A percentile compares a stretch with the other conserved stretches of the same genome.
These are phyloP conservation scores for Cryoendolithus antarcticus DNA, from an alignment of 2,329 filamentous ascomycete genomes.

Conservation along the genomic window DNA sequence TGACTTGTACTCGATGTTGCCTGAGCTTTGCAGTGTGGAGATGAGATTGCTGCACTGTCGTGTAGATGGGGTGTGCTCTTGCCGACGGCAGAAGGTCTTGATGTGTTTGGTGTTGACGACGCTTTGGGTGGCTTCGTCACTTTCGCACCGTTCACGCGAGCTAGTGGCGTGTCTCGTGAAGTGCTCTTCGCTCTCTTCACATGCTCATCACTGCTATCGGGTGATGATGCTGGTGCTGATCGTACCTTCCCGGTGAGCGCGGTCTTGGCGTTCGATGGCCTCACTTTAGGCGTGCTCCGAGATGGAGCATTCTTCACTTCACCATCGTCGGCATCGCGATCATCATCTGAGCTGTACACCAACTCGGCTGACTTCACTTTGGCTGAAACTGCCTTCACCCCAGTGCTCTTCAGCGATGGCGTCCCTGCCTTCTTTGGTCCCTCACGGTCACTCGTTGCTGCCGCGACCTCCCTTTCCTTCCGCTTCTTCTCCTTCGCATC, in stretches of 20 bases:
- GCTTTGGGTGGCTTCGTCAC: conserved; percentile 5
- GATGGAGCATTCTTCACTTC: conserved; percentile 12
- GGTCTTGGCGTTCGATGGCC: conserved; percentile 11
- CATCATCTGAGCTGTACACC: conserved; percentile 39
- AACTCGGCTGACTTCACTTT: conserved; percentile 43
- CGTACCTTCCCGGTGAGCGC: conserved; percentile 10
- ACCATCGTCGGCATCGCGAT: conserved; percentile 23
- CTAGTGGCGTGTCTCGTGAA: conserved; percentile 3
- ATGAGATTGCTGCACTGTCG: conserved; percentile 21
- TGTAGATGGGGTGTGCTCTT: conserved; percentile 16
- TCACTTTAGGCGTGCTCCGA: conserved; percentile 6
- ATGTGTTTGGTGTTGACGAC: conserved; percentile 1
- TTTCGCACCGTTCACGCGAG: conserved; percentile 1
- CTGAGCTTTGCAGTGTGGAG: too few relatives aligned
- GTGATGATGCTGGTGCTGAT: conserved; percentile 7
- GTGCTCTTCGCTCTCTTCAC: conserved; percentile 8
- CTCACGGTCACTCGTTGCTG: conserved; percentile 15
- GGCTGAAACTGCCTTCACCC: conserved; percentile 21
- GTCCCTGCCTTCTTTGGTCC: conserved; percentile 9
- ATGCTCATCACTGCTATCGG: conserved; percentile 12
- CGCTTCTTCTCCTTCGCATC: conserved; percentile 37
- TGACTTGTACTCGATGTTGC: too few relatives aligned
- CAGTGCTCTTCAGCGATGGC: conserved; percentile 6
- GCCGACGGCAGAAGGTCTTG: conserved; percentile 10
- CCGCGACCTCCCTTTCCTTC: conserved; percentile 24